phyloP scores from a whole-genome alignment of 768 basidiomycete species.

The Scleroderma bovista region DNA sequence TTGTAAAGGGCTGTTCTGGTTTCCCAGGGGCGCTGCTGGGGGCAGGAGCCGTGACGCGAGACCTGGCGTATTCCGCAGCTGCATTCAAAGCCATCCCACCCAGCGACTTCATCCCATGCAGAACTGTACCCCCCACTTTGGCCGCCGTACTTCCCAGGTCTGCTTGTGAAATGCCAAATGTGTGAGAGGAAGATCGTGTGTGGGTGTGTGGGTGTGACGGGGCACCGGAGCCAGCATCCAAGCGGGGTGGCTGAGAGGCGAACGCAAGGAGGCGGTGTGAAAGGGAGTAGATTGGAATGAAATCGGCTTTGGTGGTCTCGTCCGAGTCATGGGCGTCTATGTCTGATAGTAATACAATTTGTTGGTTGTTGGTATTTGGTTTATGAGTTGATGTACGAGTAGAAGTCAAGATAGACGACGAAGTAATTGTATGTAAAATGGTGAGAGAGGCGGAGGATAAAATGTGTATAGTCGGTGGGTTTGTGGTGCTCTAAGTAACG shows the following conservation, averaged over 20 bases:
- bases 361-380: constrained; percentile 28
- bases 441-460: constrained; percentile 51
- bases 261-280: constrained; percentile 62
- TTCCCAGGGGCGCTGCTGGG: constrained; percentile 16
- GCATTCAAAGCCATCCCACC: constrained; percentile 57
- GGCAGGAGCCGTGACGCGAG: constrained; percentile 17
- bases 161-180: constrained; percentile 36
- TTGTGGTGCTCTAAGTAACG: constrained; percentile 47
- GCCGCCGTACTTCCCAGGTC: constrained; percentile 51
- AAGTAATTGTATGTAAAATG: constrained; percentile 45
- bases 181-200: constrained; percentile 18
- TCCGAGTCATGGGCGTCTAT: constrained; percentile 22
- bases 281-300: constrained; percentile 53
- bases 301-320: constrained; percentile 14
- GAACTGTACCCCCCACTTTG: constrained; percentile 54
- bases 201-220: constrained; percentile 18
- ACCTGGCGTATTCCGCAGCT: constrained; percentile 36
- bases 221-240: constrained; percentile 14
- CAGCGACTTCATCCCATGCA: constrained; percentile 59
- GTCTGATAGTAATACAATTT: constrained; percentile 35
- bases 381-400: constrained; percentile 30
- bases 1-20: constrained; percentile 18
- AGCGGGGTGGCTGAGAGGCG: constrained; percentile 33
- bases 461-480: constrained; percentile 50
- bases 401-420: constrained; percentile 42